Conservation (phyloP, 306 rosid genomes). For the Sicyos baderoa region DNA sequence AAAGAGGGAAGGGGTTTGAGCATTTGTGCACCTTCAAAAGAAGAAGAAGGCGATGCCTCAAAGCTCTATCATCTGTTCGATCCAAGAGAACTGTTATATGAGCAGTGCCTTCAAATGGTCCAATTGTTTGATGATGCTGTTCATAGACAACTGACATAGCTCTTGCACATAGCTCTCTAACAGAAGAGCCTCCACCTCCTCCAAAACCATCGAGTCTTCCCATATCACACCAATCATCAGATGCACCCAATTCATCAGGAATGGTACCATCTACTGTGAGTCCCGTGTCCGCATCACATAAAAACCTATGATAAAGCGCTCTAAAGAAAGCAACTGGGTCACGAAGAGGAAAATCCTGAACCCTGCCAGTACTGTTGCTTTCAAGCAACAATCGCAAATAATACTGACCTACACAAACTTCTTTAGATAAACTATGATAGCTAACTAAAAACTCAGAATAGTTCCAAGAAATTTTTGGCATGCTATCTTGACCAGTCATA, state of each 20-base stretch:
- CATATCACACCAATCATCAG: conserved; percentile 99
- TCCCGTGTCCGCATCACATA: conserved; percentile 97
- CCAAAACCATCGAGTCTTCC: conserved; percentile 99
- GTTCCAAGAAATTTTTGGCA: conserved; percentile 94
- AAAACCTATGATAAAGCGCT: conserved; percentile 89
- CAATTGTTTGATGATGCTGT: conserved; percentile 74
- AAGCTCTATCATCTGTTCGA: conserved; percentile 94
- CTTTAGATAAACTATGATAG: conserved; percentile 93
- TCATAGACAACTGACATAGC: conserved; percentile 98
- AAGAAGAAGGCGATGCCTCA: conserved; percentile 95
- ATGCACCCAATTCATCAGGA: conserved; percentile 97
- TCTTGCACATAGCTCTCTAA: conserved; percentile 97
- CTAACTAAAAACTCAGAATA: conserved; percentile 83
- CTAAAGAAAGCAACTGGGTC: conserved; percentile 91
- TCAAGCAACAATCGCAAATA: conserved; percentile 92
- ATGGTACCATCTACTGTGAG: conserved; percentile 95
- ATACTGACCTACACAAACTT: conserved; percentile 98
- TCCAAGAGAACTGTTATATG: conserved; percentile 94
- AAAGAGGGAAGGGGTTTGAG: conserved; percentile 2
- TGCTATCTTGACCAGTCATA: conserved; percentile 53
- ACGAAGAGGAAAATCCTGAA: conserved; percentile 90
- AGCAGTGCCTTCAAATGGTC: conserved; percentile 92
- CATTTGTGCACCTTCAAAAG: conserved; percentile 67
- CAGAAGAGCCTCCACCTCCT: conserved; percentile 96
- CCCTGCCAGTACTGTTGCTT: conserved; percentile 90